Conservation (phyloP, 768 basidiomycete genomes). For the Mycena rosella region DNA sequence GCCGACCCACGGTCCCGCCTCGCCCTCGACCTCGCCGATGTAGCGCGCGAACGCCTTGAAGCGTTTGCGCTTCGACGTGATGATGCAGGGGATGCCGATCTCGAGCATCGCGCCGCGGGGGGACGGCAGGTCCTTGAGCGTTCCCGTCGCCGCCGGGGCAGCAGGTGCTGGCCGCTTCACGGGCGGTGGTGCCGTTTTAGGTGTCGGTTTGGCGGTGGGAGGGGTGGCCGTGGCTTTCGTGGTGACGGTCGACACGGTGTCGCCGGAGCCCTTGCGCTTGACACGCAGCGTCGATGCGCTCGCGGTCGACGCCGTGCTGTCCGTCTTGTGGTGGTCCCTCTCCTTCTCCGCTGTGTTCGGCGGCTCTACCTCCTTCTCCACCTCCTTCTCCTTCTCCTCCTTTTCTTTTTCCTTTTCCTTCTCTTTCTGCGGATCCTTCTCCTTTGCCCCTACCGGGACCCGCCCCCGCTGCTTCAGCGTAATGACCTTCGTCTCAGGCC, state of each 20-base stretch:
- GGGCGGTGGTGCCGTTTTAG: constrained; percentile 36
- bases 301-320: constrained; percentile 57
- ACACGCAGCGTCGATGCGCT: constrained; percentile 54
- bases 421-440: constrained; percentile 34
- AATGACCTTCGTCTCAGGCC: constrained; percentile 38
- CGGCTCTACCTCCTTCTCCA: constrained; percentile 36
- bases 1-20: constrained; percentile 89
- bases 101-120: constrained; percentile 81
- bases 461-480: constrained; percentile 34
- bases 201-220: constrained; percentile 30
- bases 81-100: constrained; percentile 92
- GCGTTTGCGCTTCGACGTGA: constrained; percentile 83
- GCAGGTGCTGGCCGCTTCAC: constrained; percentile 37
- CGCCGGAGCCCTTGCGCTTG: constrained; percentile 57
- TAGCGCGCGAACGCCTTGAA: constrained; percentile 91
- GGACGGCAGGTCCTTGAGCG: constrained; percentile 36
- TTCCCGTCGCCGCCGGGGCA: constrained; percentile 41
- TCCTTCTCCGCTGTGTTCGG: constrained; percentile 34
- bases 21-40: constrained; percentile 88
- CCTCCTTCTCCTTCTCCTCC: constrained; percentile 4
- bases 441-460: constrained; percentile 20
- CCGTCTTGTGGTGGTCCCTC: constrained; percentile 60
- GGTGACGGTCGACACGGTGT: constrained; percentile 55
- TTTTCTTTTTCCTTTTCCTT: constrained; percentile 30
- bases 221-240: constrained; percentile 41